Percentiles rank a stretch among this genome's conserved stretches.
These are phyloP conservation scores for Boletus reticulatus DNA, from an alignment of 768 basidiomycete genomes.

Conservation along the genomic window DNA sequence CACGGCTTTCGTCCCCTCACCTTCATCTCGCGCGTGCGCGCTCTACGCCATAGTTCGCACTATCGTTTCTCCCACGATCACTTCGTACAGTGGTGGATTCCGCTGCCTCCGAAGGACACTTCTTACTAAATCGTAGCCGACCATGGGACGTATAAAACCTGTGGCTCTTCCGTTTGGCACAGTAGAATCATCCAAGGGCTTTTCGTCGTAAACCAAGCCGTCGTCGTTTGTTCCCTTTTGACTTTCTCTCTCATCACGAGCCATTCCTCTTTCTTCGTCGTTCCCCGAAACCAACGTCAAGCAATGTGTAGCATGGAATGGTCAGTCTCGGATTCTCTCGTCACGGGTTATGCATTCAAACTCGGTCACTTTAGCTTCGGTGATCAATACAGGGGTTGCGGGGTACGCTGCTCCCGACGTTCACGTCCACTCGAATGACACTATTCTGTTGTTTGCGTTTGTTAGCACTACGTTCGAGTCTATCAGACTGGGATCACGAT, in stretches of 20 bases:
- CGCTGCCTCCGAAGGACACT: slow-evolving; percentile 29
- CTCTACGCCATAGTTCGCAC: slow-evolving; percentile 10
- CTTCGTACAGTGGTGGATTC: slow-evolving; percentile 27
- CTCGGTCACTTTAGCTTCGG: slow-evolving; percentile 30
- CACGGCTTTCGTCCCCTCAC: slow-evolving; percentile 4
- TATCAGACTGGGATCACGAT: slow-evolving; percentile 60
- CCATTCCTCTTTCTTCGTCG: neutral
- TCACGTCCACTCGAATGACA: slow-evolving; percentile 3
- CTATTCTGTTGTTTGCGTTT: neutral
- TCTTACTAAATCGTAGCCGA: slow-evolving; percentile 29
- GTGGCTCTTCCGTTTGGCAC: neutral
- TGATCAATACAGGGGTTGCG: slow-evolving; percentile 44
- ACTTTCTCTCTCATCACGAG: neutral
- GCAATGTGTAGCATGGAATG: slow-evolving; percentile 60
- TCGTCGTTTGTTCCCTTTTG: neutral
- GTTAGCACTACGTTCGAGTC: slow-evolving; percentile 59
- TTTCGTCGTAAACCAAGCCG: neutral
- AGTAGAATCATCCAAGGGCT: neutral
- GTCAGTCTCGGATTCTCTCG: slow-evolving; percentile 30
- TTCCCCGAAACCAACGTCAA: slow-evolving; percentile 1
- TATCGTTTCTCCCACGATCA: slow-evolving; percentile 33
- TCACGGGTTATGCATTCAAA: slow-evolving; percentile 3
- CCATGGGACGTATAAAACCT: slow-evolving; percentile 30
- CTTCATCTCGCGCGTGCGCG: slow-evolving; percentile 1
- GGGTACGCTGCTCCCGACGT: slow-evolving; percentile 25